Conservation (phyloP, 129 eudicot species). For the Escallonia herrerae region DNA sequence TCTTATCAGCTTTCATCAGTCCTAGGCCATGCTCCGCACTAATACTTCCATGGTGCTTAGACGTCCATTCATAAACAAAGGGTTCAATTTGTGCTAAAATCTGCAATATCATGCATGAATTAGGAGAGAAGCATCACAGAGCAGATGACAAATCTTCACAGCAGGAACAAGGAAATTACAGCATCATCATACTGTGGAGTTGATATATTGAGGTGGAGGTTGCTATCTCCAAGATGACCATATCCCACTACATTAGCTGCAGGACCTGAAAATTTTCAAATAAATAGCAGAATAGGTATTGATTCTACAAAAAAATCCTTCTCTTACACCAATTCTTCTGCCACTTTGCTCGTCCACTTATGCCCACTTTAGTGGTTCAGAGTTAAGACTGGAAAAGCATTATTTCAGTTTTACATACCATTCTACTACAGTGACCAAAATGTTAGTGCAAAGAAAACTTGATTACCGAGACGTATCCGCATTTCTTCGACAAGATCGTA, state of each 20-base stretch:
- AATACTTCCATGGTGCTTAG: slow-evolving; percentile 87
- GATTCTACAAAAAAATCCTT: not conserved
- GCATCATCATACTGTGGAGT: slow-evolving; percentile 57
- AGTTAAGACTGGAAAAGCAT: too few species aligned
- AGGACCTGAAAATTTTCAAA: slow-evolving; percentile 29
- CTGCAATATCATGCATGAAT: slow-evolving; percentile 30
- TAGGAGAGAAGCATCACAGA: slow-evolving; percentile 3
- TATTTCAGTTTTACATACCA: too few species aligned
- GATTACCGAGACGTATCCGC: slow-evolving; percentile 74
- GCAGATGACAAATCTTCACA: not conserved
- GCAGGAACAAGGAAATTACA: slow-evolving; percentile 41
- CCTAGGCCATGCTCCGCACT: slow-evolving; percentile 99
- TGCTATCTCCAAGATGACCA: slow-evolving; percentile 99
- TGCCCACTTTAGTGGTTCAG: too few species aligned
- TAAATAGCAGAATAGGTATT: not conserved
- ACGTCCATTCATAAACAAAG: slow-evolving; percentile 98
- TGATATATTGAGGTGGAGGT: slow-evolving; percentile 88
- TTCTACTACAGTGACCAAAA: not conserved
- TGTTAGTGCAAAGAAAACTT: not conserved
- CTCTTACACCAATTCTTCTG: not conserved
- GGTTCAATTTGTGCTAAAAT: slow-evolving; percentile 81
- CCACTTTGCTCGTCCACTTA: too few species aligned
- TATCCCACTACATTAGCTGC: slow-evolving; percentile 84
- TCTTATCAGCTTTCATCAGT: slow-evolving; percentile 88
- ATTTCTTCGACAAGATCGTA: slow-evolving; percentile 89